Evolutionary conservation across 2,329 filamentous ascomycete genomes (phyloP), one percentile per base, ranked within the genome.

Genomic region (Chaetomiaceae sp.): DNA sequence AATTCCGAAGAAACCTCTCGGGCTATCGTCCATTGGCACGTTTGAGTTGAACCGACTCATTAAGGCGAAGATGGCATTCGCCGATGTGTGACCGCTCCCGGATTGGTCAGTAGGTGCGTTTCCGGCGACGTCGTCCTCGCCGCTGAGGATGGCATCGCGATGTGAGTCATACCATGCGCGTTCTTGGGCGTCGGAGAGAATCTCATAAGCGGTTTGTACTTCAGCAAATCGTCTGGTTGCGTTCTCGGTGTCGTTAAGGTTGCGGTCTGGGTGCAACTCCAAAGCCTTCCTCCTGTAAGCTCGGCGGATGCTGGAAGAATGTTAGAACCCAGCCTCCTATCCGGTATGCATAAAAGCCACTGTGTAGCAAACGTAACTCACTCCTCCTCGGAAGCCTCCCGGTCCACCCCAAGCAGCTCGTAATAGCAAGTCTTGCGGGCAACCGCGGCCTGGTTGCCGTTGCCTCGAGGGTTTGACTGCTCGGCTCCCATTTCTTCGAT

Each of bases 141-240:
- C 86, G 27, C 81, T 80, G 57, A 97, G 73, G 57, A 97, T 95
- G 46, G 87, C 84, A 61, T 90, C 85, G 56, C 90, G 86, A 67
- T 99, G 94, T 2, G 90, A 90, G 71, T 99, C 92, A 73, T 99
- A 99, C 94, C 94, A 99, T 29, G 91, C 87, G 62, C 94, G 84
- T 69, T 99, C 94, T 67, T 99, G 92, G 10, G 90, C 85, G 68
- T 99, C 94, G 1, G 91, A 95, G 1, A 99, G 80, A n/a, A 99
- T 83, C 69, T 97, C 90, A 68, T 99, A 95, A 42, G 94, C 94
- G 32, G 90, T 81, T 69, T 96, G 92, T 25, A 97, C 79, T 66
- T 96, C 90, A 45, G 94, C 90, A 67, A 99, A 99, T 48, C 85
- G 83, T 60, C 77, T 81, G 1, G 94, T 99, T 2, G 92, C 85